Evolutionary conservation across 2,329 filamentous ascomycete genomes (phyloP).

Genomic region (Mariannaea sp.): DNA sequence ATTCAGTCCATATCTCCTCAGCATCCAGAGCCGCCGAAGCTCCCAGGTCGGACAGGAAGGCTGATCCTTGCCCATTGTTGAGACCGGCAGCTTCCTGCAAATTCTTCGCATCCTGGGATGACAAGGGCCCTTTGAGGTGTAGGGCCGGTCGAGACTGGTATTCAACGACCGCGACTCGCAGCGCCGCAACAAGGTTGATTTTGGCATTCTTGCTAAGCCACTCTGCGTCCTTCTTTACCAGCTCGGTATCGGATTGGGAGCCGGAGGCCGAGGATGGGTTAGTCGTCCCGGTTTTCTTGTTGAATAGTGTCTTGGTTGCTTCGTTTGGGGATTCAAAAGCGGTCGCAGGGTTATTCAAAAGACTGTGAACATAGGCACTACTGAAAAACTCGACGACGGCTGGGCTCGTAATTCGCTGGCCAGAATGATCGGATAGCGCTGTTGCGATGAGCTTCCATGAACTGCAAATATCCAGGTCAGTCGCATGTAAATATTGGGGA

Average conservation of each 20-base stretch:
- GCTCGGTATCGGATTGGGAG: slow-evolving; percentile 72
- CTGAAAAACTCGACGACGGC: slow-evolving; percentile 71
- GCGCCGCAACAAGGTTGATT: slow-evolving; percentile 80
- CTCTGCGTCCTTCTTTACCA: slow-evolving; percentile 81
- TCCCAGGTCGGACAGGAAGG: slow-evolving; percentile 59
- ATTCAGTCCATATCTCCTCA: slow-evolving; percentile 60
- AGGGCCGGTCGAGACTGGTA: slow-evolving; percentile 79
- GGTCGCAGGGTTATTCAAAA: slow-evolving; percentile 70
- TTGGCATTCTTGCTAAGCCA: slow-evolving; percentile 82
- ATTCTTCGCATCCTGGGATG: slow-evolving; percentile 77
- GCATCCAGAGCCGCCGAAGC: slow-evolving; percentile 54
- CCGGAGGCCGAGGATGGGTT: slow-evolving; percentile 73
- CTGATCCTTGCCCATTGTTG: slow-evolving; percentile 62
- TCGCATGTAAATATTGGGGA: slow-evolving; percentile 24
- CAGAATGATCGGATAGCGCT: slow-evolving; percentile 61
- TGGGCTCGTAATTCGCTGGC: slow-evolving; percentile 56
- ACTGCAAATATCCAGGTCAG: slow-evolving; percentile 44
- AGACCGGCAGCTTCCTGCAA: slow-evolving; percentile 74
- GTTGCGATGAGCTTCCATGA: slow-evolving; percentile 66
- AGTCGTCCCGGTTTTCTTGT: slow-evolving; percentile 85
- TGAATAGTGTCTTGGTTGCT: slow-evolving; percentile 72
- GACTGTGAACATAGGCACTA: slow-evolving; percentile 68
- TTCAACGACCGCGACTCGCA: slow-evolving; percentile 81
- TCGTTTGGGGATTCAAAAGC: slow-evolving; percentile 68
- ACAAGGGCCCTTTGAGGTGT: slow-evolving; percentile 73